phyloP scores from a whole-genome alignment of 345 rosid genomes.

The Clarkia xantiana region DNA sequence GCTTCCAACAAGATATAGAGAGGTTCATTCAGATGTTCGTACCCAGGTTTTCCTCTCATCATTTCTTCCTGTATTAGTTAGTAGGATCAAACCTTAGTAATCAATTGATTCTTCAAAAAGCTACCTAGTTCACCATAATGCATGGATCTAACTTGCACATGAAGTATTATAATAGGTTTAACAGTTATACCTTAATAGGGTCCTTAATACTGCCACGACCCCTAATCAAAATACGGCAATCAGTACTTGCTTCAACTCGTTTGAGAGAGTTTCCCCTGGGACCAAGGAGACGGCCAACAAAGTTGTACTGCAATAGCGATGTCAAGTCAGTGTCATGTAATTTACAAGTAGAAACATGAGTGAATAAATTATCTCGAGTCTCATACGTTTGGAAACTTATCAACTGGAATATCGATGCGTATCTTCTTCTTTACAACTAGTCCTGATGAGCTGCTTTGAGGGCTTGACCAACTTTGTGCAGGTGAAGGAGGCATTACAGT shows the following conservation, averaged over 20 bases:
- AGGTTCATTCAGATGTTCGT: slow-evolving; percentile 89
- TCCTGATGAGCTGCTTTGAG: slow-evolving; percentile 72
- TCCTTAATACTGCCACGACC: slow-evolving; percentile 95
- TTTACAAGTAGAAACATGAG: slow-evolving; percentile 3
- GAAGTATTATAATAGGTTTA: neutral
- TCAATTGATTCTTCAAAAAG: neutral
- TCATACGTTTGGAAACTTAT: slow-evolving; percentile 66
- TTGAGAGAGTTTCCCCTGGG: slow-evolving; percentile 97
- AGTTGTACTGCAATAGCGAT: slow-evolving; percentile 57
- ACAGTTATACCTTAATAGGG: slow-evolving; percentile 46
- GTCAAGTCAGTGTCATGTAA: slow-evolving; percentile 2
- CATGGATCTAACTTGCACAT: neutral
- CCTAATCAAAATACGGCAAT: slow-evolving; percentile 84
- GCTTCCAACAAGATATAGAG: slow-evolving; percentile 93
- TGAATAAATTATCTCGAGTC: neutral
- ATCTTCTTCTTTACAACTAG: slow-evolving; percentile 74
- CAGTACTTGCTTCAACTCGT: slow-evolving; percentile 93
- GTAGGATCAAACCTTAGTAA: no score
- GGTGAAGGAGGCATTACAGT: slow-evolving; percentile 45
- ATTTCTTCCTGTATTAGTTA: slow-evolving; percentile 53
- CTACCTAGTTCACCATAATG: neutral
- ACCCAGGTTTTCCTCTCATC: slow-evolving; percentile 95
- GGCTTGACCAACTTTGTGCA: slow-evolving; percentile 61
- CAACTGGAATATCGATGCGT: slow-evolving; percentile 94
- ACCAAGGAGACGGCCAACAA: slow-evolving; percentile 96